A percentile compares a stretch with the other conserved stretches of the same genome.
Evolutionary conservation across 2,329 filamentous ascomycete species (phyloP).

Genomic region (Penicillium sp.): DNA sequence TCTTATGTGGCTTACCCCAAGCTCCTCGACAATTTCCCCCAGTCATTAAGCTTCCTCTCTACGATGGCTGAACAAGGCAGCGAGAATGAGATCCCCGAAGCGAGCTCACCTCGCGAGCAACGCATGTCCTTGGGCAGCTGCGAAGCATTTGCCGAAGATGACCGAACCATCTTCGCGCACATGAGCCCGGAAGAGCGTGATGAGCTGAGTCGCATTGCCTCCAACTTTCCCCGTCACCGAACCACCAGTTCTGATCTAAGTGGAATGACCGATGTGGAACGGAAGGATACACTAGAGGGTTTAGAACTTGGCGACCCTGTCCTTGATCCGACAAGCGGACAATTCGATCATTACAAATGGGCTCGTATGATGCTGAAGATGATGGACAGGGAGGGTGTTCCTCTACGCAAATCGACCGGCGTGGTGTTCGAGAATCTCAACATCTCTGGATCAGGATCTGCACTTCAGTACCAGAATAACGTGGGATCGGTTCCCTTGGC

Average conservation of each 20-base stretch:
- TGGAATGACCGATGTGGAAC: constrained; percentile 21
- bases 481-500: constrained; percentile 60
- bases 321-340: constrained; percentile 52
- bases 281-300: constrained; percentile 38
- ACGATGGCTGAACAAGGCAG: constrained; percentile 10
- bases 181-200: constrained; percentile 27
- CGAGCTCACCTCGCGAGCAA: constrained; percentile 17
- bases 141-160: constrained; percentile 19
- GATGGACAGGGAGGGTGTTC: constrained; percentile 57
- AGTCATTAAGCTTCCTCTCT: neutral
- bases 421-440: constrained; percentile 65
- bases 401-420: constrained; percentile 53
- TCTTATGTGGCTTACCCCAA: neutral
- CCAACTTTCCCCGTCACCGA: constrained; percentile 28
- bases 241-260: constrained; percentile 15
- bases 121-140: constrained; percentile 7
- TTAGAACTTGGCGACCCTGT: constrained; percentile 48
- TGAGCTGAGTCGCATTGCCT: constrained; percentile 30
- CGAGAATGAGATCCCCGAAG: constrained; percentile 6
- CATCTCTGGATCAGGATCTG: constrained; percentile 65
- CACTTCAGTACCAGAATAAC: constrained; percentile 67
- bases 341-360: constrained; percentile 58
- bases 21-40: neutral
- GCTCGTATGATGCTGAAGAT: constrained; percentile 50
- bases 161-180: constrained; percentile 26